Conservation (phyloP, 768 basidiomycete genomes). For the Collybia sp. region DNA sequence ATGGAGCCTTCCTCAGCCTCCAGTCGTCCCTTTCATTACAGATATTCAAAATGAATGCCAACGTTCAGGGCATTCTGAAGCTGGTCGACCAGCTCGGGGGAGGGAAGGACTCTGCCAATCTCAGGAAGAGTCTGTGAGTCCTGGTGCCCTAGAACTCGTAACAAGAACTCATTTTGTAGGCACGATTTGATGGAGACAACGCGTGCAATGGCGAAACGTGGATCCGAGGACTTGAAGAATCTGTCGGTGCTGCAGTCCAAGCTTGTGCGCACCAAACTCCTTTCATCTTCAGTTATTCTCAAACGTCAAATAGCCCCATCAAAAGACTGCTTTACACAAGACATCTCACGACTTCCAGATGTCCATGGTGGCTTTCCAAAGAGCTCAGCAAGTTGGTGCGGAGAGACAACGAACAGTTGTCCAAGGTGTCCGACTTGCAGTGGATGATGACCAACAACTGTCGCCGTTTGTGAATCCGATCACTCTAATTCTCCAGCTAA, state of each 20-base stretch:
- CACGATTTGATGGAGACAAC: constrained; percentile 95
- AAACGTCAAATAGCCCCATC: constrained; percentile 51
- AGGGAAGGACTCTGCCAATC: constrained; percentile 65
- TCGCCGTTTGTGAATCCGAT: constrained; percentile 16
- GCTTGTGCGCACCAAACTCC: constrained; percentile 38
- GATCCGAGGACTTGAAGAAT: constrained; percentile 90
- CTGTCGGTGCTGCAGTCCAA: constrained; percentile 63
- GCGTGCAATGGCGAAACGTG: constrained; percentile 90
- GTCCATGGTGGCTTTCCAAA: constrained; percentile 88
- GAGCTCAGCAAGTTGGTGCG: constrained; percentile 84
- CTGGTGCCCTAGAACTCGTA: background rate
- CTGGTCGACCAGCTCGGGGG: constrained; percentile 97
- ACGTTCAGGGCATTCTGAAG: constrained; percentile 92
- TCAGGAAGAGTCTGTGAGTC: constrained; percentile 86
- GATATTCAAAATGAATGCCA: constrained; percentile 98
- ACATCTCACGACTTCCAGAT: constrained; percentile 90
- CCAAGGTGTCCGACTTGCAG: constrained; percentile 76
- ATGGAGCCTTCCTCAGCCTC: constrained; percentile 68
- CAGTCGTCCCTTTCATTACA: constrained; percentile 85
- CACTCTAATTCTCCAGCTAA: constrained; percentile 1
- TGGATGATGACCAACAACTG: constrained; percentile 62
- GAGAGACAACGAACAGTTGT: constrained; percentile 89
- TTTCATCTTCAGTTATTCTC: background rate
- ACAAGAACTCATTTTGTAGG: constrained; percentile 31
- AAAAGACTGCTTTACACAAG: constrained; percentile 85